Evolutionary conservation across 345 rosid species (phyloP).

Genomic region (Hibiscus trionum): DNA sequence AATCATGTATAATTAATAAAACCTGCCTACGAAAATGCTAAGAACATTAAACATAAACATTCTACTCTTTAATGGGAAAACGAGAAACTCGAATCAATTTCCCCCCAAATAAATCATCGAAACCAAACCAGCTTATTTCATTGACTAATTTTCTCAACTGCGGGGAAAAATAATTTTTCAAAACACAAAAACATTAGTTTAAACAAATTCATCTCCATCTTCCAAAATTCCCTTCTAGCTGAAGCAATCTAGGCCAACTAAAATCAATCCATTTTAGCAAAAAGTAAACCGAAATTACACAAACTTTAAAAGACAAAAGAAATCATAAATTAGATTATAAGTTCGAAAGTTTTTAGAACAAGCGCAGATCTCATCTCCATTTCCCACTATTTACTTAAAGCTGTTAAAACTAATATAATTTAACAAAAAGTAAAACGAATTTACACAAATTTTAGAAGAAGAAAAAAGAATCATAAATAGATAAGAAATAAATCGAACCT

Average conservation of each 20-base stretch:
- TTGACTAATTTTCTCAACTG: not conserved
- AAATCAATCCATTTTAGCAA: too few relatives aligned
- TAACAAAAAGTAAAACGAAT: not conserved
- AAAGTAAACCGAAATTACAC: too few relatives aligned
- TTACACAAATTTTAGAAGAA: not conserved
- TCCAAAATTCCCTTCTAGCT: not conserved
- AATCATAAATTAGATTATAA: too few relatives aligned
- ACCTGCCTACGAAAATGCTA: not conserved
- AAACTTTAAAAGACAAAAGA: too few relatives aligned
- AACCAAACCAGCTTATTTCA: not conserved
- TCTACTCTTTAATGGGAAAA: not conserved
- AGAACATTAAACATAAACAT: not conserved
- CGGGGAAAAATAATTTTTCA: not conserved
- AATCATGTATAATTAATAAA: not conserved
- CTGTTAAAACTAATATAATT: not conserved
- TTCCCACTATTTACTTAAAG: not conserved
- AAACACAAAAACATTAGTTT: not conserved
- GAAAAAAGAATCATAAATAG: not conserved
- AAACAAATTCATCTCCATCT: not conserved
- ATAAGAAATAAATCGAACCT: conserved; percentile 31
- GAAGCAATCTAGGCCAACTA: not conserved
- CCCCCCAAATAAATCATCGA: not conserved
- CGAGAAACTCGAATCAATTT: not conserved
- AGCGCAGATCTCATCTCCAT: not conserved
- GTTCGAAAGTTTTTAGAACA: not conserved